Evolutionary conservation across 1,284 basidiomycete species (phyloP), one percentile per base, ranked within the genome.

Genomic region (Cutaneotrichosporon cutaneum): DNA sequence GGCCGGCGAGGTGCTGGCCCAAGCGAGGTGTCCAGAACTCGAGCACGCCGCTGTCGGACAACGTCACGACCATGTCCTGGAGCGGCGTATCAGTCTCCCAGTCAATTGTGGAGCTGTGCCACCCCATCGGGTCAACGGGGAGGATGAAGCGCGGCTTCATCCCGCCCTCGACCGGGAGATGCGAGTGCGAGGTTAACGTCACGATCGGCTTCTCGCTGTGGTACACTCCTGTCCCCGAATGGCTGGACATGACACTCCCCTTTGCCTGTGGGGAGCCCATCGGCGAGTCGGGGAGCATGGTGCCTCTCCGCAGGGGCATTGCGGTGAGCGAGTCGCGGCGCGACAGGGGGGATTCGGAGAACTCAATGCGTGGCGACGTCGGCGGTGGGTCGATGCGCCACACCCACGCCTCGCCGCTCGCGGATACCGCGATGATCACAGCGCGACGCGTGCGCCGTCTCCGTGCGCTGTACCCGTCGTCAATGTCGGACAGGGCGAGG

Each of bases 51-150:
- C 82, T 77, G 32, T 83, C 82, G 0, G 88, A 87, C 21, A 94
- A 83, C 58, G 90, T 92, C 35, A 94, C 80, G 9, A 94, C 80
- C 54, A 88, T 86, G 71, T 93, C 91, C 62, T 87, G 88, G 50
- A 66, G 56, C 44, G 69, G 70, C 13, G 66, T 73, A 60, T 70
- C 69, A 50, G 56, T 74, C 62, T 58, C 72, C 76, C 73, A 78
- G 69, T 73, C 79, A 71, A 70, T 81, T 71, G 70, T 86, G 82
- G 71, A 71, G 55, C 70, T 70, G 64, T 79, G 74, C 92, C 92
- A 93, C 13, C 88, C 89, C 92, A 94, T 94, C 0, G 92, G 91
- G 75, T 94, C 92, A 4, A 94, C 90, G 6, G 90, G 89, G 13
- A 92, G 58, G 26, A 80, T 68, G 48, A 77, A 61, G n/a, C 64